Evolutionary conservation across 352 stramenopile genomes (phyloP).

Genomic region (Phytophthora pini): DNA sequence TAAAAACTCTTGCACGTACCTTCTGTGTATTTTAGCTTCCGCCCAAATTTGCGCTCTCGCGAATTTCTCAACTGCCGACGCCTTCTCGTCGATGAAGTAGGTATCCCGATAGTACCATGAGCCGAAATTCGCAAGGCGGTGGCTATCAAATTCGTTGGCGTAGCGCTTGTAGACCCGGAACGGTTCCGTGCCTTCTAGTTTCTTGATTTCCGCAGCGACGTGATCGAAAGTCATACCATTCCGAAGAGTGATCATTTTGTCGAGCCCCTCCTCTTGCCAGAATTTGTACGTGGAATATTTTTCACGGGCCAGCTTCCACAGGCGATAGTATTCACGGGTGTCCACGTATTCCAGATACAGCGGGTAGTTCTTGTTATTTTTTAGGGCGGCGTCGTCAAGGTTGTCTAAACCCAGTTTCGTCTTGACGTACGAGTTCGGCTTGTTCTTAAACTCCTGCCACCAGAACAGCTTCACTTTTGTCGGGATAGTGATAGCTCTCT

Average conservation of each 20-base stretch:
- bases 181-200: not conserved
- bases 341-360: not conserved
- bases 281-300: not conserved
- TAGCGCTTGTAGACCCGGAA: not conserved
- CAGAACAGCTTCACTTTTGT: not conserved
- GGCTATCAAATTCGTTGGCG: not conserved
- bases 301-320: not conserved
- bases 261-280: not conserved
- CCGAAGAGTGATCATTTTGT: not conserved
- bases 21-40: not conserved
- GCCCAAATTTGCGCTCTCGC: not conserved
- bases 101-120: not conserved
- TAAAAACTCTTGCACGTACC: not conserved
- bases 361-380: not conserved
- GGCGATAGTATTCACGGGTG: not conserved
- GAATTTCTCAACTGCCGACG: not conserved
- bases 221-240: not conserved
- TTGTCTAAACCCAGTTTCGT: not conserved
- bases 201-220: not conserved
- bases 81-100: not conserved
- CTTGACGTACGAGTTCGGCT: not conserved
- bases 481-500: not conserved
- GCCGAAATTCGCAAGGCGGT: not conserved
- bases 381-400: too few species aligned
- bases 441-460: not conserved